Base-by-base conservation (phyloP, 1,139 yeast species). In the Hyphopichia buzzinii region DNA sequence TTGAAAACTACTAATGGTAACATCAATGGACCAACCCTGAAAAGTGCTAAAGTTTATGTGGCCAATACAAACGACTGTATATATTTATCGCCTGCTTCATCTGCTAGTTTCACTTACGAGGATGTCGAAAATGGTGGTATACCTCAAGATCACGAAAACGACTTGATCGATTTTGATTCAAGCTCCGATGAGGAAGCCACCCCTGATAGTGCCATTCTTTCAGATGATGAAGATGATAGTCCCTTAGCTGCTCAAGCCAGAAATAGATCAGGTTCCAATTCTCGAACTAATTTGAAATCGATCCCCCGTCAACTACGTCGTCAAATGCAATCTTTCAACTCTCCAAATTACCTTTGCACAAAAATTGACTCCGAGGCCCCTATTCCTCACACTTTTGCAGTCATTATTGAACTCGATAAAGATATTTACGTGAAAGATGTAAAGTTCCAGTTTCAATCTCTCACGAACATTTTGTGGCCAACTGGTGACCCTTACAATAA, bases 401-500 rank as follows among this genome's bases (percentile, higher is more conserved):
- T 70, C 4, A 60, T 70, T 8, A 50, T 71, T 2, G 76, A 70
- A 41, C 53, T 71, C 16, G 50, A 54, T 16, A 66, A 64, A 37
- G 74, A 66, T 29, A 52, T 63, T 7, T 40, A 54, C 1, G 50
- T 64, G 4, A 55, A 54, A 29, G 62, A 60, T 31, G 40, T 71
- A 14, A 50, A 48, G 17, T 48, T 70, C 30, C 65, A 60, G 36
- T 64, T 71, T 41, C 57, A 54, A 36, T 65, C 72, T 12, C 26
- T 48, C 3, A 57, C 67, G 5, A 57, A 52, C 35, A 62, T 77
- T 2, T 55, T 70, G 40, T 79, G 85, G 85, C 79, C 80, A 5
- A 62, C 67, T 26, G 78, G 79, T 8, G 78, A 78, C 21, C 77
- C 79, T 1, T 73, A 74, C 48, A 70, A 64, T 44, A 67, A 58